Evolutionary conservation across 2,329 filamentous ascomycete species (phyloP).

Genomic region (Madurella mycetomatis): DNA sequence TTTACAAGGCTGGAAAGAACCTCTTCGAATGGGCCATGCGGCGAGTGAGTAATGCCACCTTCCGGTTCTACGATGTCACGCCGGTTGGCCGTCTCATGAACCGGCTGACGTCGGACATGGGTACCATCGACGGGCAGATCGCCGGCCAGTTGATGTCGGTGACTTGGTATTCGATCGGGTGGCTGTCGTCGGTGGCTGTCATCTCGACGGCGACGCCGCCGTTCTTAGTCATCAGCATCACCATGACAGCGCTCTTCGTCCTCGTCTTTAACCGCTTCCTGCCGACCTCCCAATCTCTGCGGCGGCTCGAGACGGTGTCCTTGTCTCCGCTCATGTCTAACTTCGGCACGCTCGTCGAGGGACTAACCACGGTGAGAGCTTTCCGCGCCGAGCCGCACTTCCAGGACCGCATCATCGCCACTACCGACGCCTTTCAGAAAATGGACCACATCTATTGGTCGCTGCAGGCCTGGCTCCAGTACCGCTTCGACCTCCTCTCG

Average conservation of each 20-base stretch:
- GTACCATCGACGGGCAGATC: slow-evolving; percentile 83
- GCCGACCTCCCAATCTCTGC: slow-evolving; percentile 76
- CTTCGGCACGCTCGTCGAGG: slow-evolving; percentile 82
- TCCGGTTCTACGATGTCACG: slow-evolving; percentile 87
- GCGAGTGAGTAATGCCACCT: slow-evolving; percentile 72
- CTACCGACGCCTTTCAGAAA: slow-evolving; percentile 84
- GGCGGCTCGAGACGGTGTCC: slow-evolving; percentile 84
- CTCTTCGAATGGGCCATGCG: slow-evolving; percentile 71
- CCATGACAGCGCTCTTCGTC: slow-evolving; percentile 65
- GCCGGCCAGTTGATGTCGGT: slow-evolving; percentile 68
- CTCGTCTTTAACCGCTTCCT: slow-evolving; percentile 72
- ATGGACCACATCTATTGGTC: slow-evolving; percentile 97
- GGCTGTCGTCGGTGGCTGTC: slow-evolving; percentile 67
- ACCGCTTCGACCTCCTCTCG: slow-evolving; percentile 70
- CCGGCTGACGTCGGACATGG: slow-evolving; percentile 83
- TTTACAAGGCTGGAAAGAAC: slow-evolving; percentile 70
- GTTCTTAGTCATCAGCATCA: slow-evolving; percentile 68
- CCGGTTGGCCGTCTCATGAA: slow-evolving; percentile 91
- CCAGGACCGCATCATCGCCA: slow-evolving; percentile 71
- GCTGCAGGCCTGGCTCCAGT: slow-evolving; percentile 78
- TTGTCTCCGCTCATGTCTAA: slow-evolving; percentile 87
- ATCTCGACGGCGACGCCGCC: slow-evolving; percentile 74
- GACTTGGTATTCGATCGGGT: slow-evolving; percentile 65
- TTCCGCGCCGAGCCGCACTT: slow-evolving; percentile 76
- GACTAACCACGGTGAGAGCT: slow-evolving; percentile 79